Conservation (phyloP, 331 rosid species). For the Cydonia oblonga region DNA sequence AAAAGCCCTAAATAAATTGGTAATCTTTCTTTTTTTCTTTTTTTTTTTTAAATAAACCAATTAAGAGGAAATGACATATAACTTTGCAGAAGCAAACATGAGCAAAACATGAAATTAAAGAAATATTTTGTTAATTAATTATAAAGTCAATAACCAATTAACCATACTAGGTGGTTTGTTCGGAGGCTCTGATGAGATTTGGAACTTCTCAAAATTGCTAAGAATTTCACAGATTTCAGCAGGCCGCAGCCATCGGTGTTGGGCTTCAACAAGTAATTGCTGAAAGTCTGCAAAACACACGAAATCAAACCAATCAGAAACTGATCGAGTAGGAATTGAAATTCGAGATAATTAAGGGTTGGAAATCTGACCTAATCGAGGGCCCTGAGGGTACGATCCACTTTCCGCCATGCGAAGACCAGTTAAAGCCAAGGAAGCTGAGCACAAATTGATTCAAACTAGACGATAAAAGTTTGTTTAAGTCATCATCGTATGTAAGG, state of each 20-base stretch:
- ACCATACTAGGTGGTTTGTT: constrained; percentile 70
- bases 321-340: not conserved
- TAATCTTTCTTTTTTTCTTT: no score
- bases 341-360: not conserved
- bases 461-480: not conserved
- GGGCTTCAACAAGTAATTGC: constrained; percentile 68
- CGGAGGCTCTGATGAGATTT: constrained; percentile 70
- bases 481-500: not conserved
- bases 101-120: not conserved
- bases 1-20: not conserved
- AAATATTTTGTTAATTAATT: not conserved
- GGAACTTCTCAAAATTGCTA: constrained; percentile 55
- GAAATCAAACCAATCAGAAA: not conserved
- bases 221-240: constrained; percentile 98
- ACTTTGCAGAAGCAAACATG: not conserved
- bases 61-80: not conserved
- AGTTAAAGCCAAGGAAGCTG: not conserved
- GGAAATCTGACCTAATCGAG: constrained; percentile 62
- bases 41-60: not conserved
- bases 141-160: not conserved
- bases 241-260: constrained; percentile 84
- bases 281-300: constrained; percentile 48
- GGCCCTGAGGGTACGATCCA: constrained; percentile 46
- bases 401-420: constrained; percentile 51
- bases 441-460: not conserved